Evolutionary conservation across 148 eudicot genomes (phyloP).

Genomic region (Fagopyrum homotropicum): DNA sequence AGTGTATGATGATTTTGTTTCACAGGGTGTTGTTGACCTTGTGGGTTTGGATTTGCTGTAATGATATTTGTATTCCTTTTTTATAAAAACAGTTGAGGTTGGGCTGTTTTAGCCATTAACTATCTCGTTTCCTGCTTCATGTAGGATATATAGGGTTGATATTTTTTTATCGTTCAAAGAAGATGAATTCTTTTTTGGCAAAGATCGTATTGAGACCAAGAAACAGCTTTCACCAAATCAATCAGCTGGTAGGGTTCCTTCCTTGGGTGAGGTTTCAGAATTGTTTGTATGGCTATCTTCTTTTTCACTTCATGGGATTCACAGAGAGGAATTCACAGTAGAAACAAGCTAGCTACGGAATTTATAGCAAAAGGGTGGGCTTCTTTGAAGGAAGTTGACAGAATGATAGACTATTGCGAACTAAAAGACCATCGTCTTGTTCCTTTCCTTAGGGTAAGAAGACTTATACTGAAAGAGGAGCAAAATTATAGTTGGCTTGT

Average conservation of each 20-base stretch:
- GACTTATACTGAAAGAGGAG: neutral
- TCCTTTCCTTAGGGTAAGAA: constrained; percentile 70
- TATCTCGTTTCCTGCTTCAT: neutral
- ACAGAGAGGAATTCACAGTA: constrained; percentile 79
- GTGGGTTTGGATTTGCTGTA: too few relatives aligned
- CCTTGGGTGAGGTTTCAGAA: neutral
- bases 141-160: constrained; percentile 6
- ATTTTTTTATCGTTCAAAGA: constrained; percentile 11
- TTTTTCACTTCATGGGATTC: constrained; percentile 11
- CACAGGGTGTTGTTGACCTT: too few relatives aligned
- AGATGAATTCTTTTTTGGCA: constrained; percentile 35
- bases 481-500: neutral
- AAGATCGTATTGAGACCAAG: constrained; percentile 25
- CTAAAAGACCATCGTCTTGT: constrained; percentile 73
- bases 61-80: too few relatives aligned
- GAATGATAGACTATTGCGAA: constrained; percentile 83
- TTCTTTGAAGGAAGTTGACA: constrained; percentile 84
- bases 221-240: constrained; percentile 16
- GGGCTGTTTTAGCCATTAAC: neutral
- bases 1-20: too few relatives aligned
- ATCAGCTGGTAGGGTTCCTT: constrained; percentile 31
- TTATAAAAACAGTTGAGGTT: neutral
- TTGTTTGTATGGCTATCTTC: constrained; percentile 1
- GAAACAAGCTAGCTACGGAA: constrained; percentile 88
- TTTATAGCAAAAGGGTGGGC: constrained; percentile 87